These are phyloP conservation scores for Trichoderma hamatum DNA, from an alignment of 2,329 filamentous ascomycete species.

Conservation along the genomic window DNA sequence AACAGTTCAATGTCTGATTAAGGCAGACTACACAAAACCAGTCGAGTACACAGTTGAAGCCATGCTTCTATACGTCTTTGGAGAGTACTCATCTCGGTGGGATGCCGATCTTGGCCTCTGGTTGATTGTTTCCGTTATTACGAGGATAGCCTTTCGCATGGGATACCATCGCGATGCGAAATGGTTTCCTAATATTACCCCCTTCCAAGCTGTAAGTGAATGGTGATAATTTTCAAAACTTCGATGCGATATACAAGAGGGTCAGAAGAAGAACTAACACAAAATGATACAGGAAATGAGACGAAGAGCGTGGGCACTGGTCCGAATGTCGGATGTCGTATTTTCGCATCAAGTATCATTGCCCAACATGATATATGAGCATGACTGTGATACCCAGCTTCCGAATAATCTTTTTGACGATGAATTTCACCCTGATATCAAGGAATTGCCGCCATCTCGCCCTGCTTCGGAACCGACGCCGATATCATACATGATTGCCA, in stretches of 20 bases:
- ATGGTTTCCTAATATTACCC: constrained; percentile 70
- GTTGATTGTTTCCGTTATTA: constrained; percentile 59
- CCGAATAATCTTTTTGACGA: constrained; percentile 82
- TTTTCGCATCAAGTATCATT: constrained; percentile 76
- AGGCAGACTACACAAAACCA: constrained; percentile 76
- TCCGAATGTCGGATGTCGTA: constrained; percentile 73
- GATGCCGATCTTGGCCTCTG: constrained; percentile 72
- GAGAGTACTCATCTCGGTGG: constrained; percentile 72
- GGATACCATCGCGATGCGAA: constrained; percentile 78
- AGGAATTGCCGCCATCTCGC: constrained; percentile 66
- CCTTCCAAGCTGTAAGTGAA: constrained; percentile 66
- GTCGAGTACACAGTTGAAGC: constrained; percentile 78
- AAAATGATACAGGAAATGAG: constrained; percentile 64
- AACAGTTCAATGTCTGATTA: constrained; percentile 76
- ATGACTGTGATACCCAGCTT: constrained; percentile 74
- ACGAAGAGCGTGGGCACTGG: constrained; percentile 67
- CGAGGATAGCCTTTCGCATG: constrained; percentile 66
- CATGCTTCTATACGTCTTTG: constrained; percentile 73
- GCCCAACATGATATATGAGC: constrained; percentile 69
- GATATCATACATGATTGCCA: constrained; percentile 77
- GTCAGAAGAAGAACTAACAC: not conserved
- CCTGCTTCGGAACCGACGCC: constrained; percentile 73
- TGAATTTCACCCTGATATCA: constrained; percentile 72
- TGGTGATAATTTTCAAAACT: not conserved
- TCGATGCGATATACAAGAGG: not conserved